These are phyloP conservation scores for Ceriops zippeliana DNA, from an alignment of 345 rosid species.

Conservation along the genomic window DNA sequence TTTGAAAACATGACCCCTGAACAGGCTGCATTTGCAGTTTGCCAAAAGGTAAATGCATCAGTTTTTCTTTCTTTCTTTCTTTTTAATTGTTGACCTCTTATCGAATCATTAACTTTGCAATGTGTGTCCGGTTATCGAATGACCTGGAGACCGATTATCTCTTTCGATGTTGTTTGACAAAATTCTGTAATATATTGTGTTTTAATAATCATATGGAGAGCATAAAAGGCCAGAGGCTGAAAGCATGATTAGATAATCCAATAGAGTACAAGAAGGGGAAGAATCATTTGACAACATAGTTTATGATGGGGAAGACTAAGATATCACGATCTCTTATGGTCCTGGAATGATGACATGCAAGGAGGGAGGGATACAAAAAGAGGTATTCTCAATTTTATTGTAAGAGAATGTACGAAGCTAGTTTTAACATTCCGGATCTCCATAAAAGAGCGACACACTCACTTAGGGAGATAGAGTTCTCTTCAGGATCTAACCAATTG, in stretches of 20 bases:
- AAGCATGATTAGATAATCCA: neutral
- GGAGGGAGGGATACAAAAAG: too few species aligned
- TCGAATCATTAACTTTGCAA: neutral
- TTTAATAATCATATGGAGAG: neutral
- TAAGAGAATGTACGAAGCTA: too few species aligned
- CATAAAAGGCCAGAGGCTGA: neutral
- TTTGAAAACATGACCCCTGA: slow-evolving; percentile 76
- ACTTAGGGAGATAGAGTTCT: too few species aligned
- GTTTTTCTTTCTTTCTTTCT: neutral
- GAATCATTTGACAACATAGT: neutral
- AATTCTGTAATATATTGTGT: neutral
- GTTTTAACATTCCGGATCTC: too few species aligned
- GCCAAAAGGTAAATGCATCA: slow-evolving; percentile 54
- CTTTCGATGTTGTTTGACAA: slow-evolving; percentile 4
- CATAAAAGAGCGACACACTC: too few species aligned
- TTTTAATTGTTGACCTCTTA: neutral
- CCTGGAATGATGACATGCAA: too few species aligned
- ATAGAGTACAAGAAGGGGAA: neutral
- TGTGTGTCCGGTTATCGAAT: too few species aligned
- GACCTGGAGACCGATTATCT: neutral
- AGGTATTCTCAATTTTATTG: too few species aligned
- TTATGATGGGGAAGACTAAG: neutral
- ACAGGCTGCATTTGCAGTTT: slow-evolving; percentile 84
- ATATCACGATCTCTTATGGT: too few species aligned
- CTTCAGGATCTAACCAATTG: too few species aligned